These are phyloP conservation scores for Monosporascus sp. DNA, from an alignment of 2,329 filamentous ascomycete genomes.

Conservation along the genomic window DNA sequence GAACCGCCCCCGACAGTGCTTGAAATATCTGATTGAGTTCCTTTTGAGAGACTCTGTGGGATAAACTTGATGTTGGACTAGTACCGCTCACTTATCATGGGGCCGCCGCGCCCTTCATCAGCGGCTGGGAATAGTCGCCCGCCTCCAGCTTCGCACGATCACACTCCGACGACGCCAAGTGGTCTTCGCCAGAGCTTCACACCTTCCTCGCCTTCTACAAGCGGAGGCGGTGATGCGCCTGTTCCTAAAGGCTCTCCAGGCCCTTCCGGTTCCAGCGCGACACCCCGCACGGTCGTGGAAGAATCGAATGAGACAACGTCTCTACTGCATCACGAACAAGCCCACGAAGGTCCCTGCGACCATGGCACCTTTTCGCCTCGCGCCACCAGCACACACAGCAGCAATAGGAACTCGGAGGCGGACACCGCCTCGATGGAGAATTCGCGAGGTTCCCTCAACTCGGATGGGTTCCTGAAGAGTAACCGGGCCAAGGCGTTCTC, in stretches of 20 bases:
- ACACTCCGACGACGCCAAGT: conserved; percentile 25
- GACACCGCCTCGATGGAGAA: conserved; percentile 25
- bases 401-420: conserved; percentile 21
- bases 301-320: conserved; percentile 45
- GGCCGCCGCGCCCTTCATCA: too few species aligned
- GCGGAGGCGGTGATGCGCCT: neutral
- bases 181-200: conserved; percentile 26
- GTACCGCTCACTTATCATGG: too few species aligned
- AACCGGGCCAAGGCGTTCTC: conserved; percentile 46
- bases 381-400: conserved; percentile 43
- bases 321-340: conserved; percentile 34
- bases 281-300: conserved; percentile 3
- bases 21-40: too few species aligned
- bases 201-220: conserved; percentile 10
- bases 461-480: conserved; percentile 30
- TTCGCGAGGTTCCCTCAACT: conserved; percentile 31
- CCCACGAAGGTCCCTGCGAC: conserved; percentile 50
- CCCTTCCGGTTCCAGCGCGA: conserved; percentile 9
- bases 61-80: too few species aligned
- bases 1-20: too few species aligned
- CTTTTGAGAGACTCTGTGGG: too few species aligned
- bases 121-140: too few species aligned
- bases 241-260: conserved; percentile 2
- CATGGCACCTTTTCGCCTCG: conserved; percentile 76
- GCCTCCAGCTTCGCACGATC: conserved; percentile 12